A percentile compares a stretch with the other conserved stretches of the same genome.
Evolutionary conservation across 495 filamentous ascomycete species (phyloP).

Genomic region (Parathielavia appendiculata): DNA sequence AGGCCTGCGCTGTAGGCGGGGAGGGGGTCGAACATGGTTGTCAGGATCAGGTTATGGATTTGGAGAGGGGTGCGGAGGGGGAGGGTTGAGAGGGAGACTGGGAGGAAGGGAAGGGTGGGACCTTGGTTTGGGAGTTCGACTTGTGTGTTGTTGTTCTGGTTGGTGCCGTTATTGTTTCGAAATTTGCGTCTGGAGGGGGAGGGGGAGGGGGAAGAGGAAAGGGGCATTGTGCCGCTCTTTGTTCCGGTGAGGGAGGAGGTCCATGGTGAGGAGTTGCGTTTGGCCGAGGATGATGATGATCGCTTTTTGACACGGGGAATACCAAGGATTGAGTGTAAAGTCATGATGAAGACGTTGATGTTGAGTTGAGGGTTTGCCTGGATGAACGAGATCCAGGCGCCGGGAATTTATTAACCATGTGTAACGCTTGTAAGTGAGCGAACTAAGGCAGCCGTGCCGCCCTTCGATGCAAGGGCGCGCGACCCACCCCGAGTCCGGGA

Average conservation of each 20-base stretch:
- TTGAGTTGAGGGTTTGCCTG: neutral
- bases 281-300: constrained; percentile 32
- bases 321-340: constrained; percentile 33
- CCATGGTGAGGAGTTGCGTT: constrained; percentile 34
- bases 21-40: constrained; percentile 63
- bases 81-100: neutral
- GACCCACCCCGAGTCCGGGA: neutral
- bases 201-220: constrained; percentile 37
- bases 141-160: too few species aligned
- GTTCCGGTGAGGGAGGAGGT: constrained; percentile 47
- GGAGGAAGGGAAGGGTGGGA: neutral
- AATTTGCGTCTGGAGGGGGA: neutral
- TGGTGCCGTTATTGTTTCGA: too few species aligned
- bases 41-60: constrained; percentile 56
- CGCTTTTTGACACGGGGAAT: constrained; percentile 41
- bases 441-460: neutral
- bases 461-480: neutral
- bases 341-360: constrained; percentile 15
- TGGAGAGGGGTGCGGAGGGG: constrained; percentile 42
- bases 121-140: constrained; percentile 38
- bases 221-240: constrained; percentile 47
- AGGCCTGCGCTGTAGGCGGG: constrained; percentile 58
- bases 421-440: neutral
- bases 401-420: neutral
- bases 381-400: neutral